Percentiles rank a stretch among this genome's conserved stretches.
phyloP scores from a whole-genome alignment of 2,329 filamentous ascomycete genomes.

The Chrysosporium queenslandicum region DNA sequence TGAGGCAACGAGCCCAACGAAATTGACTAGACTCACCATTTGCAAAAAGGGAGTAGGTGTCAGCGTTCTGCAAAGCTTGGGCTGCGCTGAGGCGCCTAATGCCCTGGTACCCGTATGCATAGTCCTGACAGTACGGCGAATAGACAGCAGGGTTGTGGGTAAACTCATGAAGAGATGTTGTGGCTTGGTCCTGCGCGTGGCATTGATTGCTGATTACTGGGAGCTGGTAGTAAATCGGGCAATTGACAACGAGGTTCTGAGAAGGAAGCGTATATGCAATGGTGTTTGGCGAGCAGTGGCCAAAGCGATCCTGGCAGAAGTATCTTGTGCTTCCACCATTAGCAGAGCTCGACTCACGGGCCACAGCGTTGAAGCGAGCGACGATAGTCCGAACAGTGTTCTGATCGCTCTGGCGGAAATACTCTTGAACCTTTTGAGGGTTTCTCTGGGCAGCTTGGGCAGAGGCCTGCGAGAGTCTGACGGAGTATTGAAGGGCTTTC shows the following conservation, averaged over 20 bases:
- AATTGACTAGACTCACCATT: conserved; percentile 33
- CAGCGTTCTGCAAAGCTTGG: conserved; percentile 54
- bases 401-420: conserved; percentile 52
- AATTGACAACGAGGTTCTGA: conserved; percentile 50
- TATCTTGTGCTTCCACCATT: conserved; percentile 42
- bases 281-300: conserved; percentile 43
- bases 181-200: conserved; percentile 56
- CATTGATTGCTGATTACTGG: conserved; percentile 43
- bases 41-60: conserved; percentile 48
- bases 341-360: conserved; percentile 47
- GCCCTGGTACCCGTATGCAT: conserved; percentile 49
- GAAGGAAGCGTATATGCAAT: conserved; percentile 54
- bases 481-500: conserved; percentile 45
- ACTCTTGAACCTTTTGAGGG: conserved; percentile 33
- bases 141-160: conserved; percentile 51
- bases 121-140: conserved; percentile 49
- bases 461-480: conserved; percentile 43
- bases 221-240: conserved; percentile 48
- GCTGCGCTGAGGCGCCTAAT: conserved; percentile 37
- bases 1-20: background rate
- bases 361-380: conserved; percentile 44
- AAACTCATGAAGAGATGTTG: conserved; percentile 55
- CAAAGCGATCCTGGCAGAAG: conserved; percentile 51
- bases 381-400: conserved; percentile 43
- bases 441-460: conserved; percentile 40